phyloP scores from a whole-genome alignment of 202 grass and related monocot species.

The Eragrostis tef region DNA sequence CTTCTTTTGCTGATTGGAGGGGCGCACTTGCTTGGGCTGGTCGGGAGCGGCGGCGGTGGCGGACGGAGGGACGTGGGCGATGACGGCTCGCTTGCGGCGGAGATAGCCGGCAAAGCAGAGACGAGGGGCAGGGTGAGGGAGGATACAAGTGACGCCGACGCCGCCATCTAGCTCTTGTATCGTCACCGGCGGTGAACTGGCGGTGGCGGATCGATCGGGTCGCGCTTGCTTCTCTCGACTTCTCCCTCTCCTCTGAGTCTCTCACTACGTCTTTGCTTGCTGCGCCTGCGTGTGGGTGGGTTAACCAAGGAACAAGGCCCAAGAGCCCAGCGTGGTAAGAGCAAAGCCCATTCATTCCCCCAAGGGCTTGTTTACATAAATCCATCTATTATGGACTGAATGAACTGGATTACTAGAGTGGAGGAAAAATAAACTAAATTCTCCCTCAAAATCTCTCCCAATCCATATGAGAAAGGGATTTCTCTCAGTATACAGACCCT shows the following conservation, averaged over 20 bases:
- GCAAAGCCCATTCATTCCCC: no score
- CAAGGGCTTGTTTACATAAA: no score
- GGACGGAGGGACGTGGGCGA: slow-evolving; percentile 65
- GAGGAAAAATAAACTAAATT: no score
- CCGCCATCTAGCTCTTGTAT: not conserved
- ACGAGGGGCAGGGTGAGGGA: slow-evolving; percentile 68
- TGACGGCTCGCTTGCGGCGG: slow-evolving; percentile 80
- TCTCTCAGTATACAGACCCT: no score
- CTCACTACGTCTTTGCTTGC: not conserved
- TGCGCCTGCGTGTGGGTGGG: not conserved
- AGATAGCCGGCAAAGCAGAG: slow-evolving; percentile 77
- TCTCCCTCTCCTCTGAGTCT: not conserved
- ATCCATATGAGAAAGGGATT: no score
- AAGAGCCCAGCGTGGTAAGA: no score
- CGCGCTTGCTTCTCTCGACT: not conserved
- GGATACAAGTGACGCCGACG: slow-evolving; percentile 32
- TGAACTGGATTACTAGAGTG: no score
- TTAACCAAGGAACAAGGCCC: not conserved
- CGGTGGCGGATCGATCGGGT: not conserved
- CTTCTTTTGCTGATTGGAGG: slow-evolving; percentile 53
- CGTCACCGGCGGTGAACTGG: not conserved
- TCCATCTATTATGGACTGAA: no score
- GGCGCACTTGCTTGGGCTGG: slow-evolving; percentile 47
- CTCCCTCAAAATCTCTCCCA: no score
- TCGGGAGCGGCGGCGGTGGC: slow-evolving; percentile 43